Evolutionary conservation across 805 yeast species (phyloP).

Genomic region (Saturnispora serradocipensis): DNA sequence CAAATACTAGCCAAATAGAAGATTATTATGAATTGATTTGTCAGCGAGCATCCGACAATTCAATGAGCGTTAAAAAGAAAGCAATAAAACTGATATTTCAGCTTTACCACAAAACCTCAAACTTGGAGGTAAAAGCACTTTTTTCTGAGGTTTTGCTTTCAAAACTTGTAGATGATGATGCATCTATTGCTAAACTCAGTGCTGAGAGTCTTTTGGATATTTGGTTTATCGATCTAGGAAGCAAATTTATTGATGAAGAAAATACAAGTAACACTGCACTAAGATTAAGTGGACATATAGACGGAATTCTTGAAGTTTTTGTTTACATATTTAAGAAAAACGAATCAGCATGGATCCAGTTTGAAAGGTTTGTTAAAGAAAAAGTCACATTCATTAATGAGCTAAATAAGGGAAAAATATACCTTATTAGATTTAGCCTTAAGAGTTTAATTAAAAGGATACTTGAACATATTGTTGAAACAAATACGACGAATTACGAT

Average conservation of each 20-base stretch:
- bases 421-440: slow-evolving; percentile 18
- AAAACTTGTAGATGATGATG: slow-evolving; percentile 66
- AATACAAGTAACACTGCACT: neutral
- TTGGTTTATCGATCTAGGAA: slow-evolving; percentile 25
- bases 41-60: slow-evolving; percentile 45
- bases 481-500: slow-evolving; percentile 19
- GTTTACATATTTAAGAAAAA: slow-evolving; percentile 30
- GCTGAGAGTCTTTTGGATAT: slow-evolving; percentile 28
- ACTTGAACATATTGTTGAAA: slow-evolving; percentile 30
- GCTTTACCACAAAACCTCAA: slow-evolving; percentile 34
- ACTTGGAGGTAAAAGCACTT: slow-evolving; percentile 27
- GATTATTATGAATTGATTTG: slow-evolving; percentile 43
- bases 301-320: slow-evolving; percentile 19
- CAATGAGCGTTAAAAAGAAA: slow-evolving; percentile 55
- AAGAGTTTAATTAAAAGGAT: slow-evolving; percentile 27
- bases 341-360: slow-evolving; percentile 34
- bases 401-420: slow-evolving; percentile 14
- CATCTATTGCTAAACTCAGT: slow-evolving; percentile 36
- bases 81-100: slow-evolving; percentile 43
- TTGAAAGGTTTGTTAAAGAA: slow-evolving; percentile 40
- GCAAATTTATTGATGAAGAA: neutral
- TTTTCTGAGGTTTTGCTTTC: slow-evolving; percentile 45
- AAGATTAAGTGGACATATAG: slow-evolving; percentile 1
- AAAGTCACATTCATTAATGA: slow-evolving; percentile 30
- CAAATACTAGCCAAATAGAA: slow-evolving; percentile 36